Conservation (phyloP, 768 basidiomycete genomes). For the Russula abietina region DNA sequence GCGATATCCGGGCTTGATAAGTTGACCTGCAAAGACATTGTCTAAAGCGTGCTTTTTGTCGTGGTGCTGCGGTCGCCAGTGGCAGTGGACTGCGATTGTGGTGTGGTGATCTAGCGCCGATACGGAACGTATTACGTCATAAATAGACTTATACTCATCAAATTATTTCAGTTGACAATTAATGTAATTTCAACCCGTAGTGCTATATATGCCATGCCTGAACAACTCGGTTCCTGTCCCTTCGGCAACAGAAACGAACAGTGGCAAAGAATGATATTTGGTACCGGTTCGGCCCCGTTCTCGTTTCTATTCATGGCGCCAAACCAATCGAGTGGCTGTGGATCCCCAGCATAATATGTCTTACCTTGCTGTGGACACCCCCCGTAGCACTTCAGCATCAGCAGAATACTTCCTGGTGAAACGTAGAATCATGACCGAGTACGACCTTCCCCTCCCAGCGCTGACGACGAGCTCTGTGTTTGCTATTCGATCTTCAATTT, state of each 20-base stretch:
- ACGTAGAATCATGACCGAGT: not conserved
- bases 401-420: not conserved
- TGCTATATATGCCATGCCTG: too few relatives aligned
- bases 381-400: too few relatives aligned
- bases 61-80: too few relatives aligned
- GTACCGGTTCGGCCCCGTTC: not conserved
- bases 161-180: too few relatives aligned
- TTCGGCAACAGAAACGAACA: too few relatives aligned
- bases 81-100: too few relatives aligned
- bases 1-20: conserved; percentile 65
- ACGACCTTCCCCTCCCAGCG: not conserved
- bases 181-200: too few relatives aligned
- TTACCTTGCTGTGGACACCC: not conserved
- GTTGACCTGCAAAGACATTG: conserved; percentile 77
- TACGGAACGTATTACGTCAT: not conserved
- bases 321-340: not conserved
- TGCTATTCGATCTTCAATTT: conserved; percentile 7
- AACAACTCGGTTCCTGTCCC: too few relatives aligned
- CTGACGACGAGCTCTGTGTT: conserved; percentile 2
- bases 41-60: not conserved
- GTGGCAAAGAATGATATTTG: too few relatives aligned
- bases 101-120: not conserved
- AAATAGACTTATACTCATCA: not conserved
- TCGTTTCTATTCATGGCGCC: not conserved
- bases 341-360: not conserved